Base-by-base conservation (phyloP, 441 rosid genomes). In the Mallotus repandus region DNA sequence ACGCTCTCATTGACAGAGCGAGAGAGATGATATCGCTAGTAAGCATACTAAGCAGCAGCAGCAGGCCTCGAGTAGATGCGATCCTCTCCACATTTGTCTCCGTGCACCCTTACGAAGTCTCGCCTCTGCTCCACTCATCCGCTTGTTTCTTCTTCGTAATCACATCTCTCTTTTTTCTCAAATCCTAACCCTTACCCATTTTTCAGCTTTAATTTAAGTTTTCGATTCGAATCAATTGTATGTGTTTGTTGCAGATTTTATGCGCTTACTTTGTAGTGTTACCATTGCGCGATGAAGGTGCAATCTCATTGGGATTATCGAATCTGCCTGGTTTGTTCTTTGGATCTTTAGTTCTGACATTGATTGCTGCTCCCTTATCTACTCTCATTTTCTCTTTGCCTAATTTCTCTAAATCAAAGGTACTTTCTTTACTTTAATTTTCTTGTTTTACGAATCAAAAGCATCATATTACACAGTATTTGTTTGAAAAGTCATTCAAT, bases 141-240 rank as follows among this genome's bases (percentile, higher is more conserved):
- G 84, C 93, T 41, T 92, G 89, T 70, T 92, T 92, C 92, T 91
- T 94, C 92, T 94, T 92, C 79, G 97, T 91, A 87, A 78, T 66
- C 21, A 8, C n/a, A 1, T 12, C 21, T 70, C 12, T 54, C 0
- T 4, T 41, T 50, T 19, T 19, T 9, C 50, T 7, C 32, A 32
- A 2, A 0, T 72, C 48, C 12, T 5, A 35, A 35, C 41, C 41
- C 29, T 25, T 25, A 25, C 2, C 29, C 29, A 25, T 35, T 35
- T 35, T 35, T 32, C 41, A 35, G 41, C 29, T 35, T 35, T 3
- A 35, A 32, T 19, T 61, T 7, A 32, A n/a, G 14, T 1, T 72
- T 4, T 22, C 14, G 35, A 57, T 32, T 11, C 32, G 15, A 41
- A 70, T 14, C 16, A 32, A 32, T 32, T 32, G 4, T 32, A 0